Evolutionary conservation across 192 early-diverging fungal species (phyloP), one percentile per base, ranked within the genome.

Genomic region (Thamnidium elegans): DNA sequence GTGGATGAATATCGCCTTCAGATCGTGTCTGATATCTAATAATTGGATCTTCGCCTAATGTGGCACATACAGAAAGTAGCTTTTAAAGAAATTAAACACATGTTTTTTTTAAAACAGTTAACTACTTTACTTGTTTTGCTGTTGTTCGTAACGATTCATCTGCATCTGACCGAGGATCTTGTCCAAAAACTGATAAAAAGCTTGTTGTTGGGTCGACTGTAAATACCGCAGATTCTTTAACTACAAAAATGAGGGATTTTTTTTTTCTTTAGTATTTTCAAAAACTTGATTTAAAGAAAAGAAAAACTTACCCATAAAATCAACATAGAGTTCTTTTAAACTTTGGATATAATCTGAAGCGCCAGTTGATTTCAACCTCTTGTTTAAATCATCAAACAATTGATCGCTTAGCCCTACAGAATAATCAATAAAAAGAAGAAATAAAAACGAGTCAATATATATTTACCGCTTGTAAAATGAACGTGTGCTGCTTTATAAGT

Each of bases 31-130:
- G 88, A 69, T 95, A 98, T 45, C 97, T 85, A 62, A 99, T 94
- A 45, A 92, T 87, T 0, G 97, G 96, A 71, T 88, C 88, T 58
- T 97, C 94, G 30, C 93, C 95, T 30, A 98, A 75, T 8, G 91
- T 87, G 1, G 87, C 89, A 65, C 95, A 87, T 4, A 97, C 88
- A 10, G 94, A 94, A 9, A 92, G 84, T 17, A 99, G 75, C 85
- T 95, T 23, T 23, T 42, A 14, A 19, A 19, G 46, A 39, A 45
- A 43, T 17, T 58, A 26, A 23, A 26, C 36, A 45, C 36, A 58
- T 58, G 19, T 21, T 58, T 44, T 45, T 56, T 36, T 53, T 36
- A 42, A 42, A 59, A 14, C 77, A 10, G 48, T 13, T 17, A 7
- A 52, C 7, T 55, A 46, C 19, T 26, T 46, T 62, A 62, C 60